Conservation (phyloP, 2,329 filamentous ascomycete species). For the Grosmannia serpens region DNA sequence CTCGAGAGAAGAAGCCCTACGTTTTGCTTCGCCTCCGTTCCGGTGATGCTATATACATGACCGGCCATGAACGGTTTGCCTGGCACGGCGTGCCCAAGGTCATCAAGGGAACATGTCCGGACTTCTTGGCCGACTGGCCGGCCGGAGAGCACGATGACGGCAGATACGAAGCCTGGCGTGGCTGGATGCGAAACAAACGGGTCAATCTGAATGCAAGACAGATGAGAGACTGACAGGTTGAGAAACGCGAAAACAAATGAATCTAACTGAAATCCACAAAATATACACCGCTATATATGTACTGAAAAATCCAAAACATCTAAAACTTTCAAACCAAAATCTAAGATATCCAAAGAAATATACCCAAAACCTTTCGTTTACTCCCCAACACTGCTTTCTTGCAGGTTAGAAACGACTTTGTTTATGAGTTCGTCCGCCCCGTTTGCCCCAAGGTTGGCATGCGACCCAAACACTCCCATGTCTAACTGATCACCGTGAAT, state of each 20-base stretch:
- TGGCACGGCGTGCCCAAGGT: constrained; percentile 96
- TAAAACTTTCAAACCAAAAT: neutral
- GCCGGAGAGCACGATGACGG: constrained; percentile 26
- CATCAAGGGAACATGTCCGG: constrained; percentile 65
- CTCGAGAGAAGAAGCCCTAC: constrained; percentile 25
- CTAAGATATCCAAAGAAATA: neutral
- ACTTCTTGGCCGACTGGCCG: constrained; percentile 66
- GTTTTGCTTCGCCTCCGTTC: constrained; percentile 60
- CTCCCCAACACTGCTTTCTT: neutral
- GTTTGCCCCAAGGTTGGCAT: neutral
- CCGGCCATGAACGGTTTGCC: constrained; percentile 65
- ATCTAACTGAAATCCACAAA: neutral
- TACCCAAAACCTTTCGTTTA: neutral
- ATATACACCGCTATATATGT: neutral
- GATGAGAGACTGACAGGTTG: constrained; percentile 47
- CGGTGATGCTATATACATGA: constrained; percentile 89
- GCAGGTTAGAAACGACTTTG: neutral
- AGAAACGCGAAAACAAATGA: neutral
- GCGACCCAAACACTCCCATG: constrained; percentile 14
- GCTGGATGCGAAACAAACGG: constrained; percentile 81
- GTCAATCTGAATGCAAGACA: constrained; percentile 90
- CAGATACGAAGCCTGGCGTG: constrained; percentile 57
- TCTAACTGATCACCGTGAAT: constrained; percentile 9
- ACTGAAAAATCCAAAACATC: neutral
- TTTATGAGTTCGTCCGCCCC: neutral